A percentile compares a stretch with the other conserved stretches of the same genome.
These are phyloP conservation scores for Nemania diffusa DNA, from an alignment of 2,329 filamentous ascomycete species.

Conservation along the genomic window DNA sequence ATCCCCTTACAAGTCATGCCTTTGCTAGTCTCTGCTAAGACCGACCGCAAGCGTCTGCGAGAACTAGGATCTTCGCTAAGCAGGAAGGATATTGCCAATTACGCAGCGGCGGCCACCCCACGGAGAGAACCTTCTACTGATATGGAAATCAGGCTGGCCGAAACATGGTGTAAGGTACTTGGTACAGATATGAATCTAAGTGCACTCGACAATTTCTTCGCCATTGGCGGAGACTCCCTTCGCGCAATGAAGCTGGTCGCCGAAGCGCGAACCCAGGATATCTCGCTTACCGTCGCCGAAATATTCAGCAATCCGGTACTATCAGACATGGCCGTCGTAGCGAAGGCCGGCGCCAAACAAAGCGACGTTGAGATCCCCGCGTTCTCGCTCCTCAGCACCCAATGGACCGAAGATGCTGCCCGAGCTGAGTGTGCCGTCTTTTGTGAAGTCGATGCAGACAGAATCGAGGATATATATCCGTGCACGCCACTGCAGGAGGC, in stretches of 20 bases:
- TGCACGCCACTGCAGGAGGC: slow-evolving; percentile 66
- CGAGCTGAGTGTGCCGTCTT: slow-evolving; percentile 53
- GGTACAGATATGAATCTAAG: slow-evolving; percentile 48
- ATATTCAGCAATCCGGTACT: slow-evolving; percentile 60
- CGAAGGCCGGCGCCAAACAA: slow-evolving; percentile 44
- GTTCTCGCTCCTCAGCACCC: slow-evolving; percentile 54
- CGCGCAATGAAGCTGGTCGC: slow-evolving; percentile 63
- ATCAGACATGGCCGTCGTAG: slow-evolving; percentile 55
- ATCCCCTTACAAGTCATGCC: slow-evolving; percentile 59
- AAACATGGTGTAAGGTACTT: slow-evolving; percentile 54
- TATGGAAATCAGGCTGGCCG: slow-evolving; percentile 52
- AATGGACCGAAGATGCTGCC: slow-evolving; percentile 51
- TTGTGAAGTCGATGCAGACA: slow-evolving; percentile 51
- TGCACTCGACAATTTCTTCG: slow-evolving; percentile 49
- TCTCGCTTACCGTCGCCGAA: slow-evolving; percentile 57
- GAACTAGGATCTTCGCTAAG: slow-evolving; percentile 57
- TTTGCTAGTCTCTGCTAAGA: slow-evolving; percentile 60
- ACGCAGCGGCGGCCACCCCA: slow-evolving; percentile 47
- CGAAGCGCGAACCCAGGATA: slow-evolving; percentile 52
- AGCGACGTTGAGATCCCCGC: slow-evolving; percentile 45
- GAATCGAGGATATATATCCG: slow-evolving; percentile 63
- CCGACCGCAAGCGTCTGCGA: slow-evolving; percentile 60
- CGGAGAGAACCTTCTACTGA: slow-evolving; percentile 53
- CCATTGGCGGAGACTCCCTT: slow-evolving; percentile 58
- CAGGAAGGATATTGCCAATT: slow-evolving; percentile 53